Conservation (phyloP, 192 early-diverging fungal genomes). For the Lunasporangiospora selenospora region DNA sequence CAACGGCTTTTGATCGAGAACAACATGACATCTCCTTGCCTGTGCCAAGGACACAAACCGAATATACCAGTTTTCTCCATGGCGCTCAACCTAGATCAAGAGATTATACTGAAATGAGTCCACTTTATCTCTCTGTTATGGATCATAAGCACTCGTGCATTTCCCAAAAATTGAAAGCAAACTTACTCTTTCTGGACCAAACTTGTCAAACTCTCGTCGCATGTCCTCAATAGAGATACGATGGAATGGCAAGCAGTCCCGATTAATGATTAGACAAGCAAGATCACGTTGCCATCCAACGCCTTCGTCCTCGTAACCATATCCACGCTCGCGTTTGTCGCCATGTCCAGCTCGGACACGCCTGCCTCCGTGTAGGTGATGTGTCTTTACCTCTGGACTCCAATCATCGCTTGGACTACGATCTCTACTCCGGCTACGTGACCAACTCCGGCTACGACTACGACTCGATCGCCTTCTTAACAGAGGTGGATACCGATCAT, state of each 20-base stretch:
- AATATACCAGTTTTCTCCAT: conserved; percentile 61
- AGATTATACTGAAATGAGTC: no score
- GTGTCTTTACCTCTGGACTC: conserved; percentile 12
- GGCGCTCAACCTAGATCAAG: conserved; percentile 58
- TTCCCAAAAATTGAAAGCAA: background rate
- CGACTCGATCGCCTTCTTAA: conserved; percentile 32
- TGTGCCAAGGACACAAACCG: conserved; percentile 53
- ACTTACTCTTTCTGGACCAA: conserved; percentile 53
- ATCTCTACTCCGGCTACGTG: conserved; percentile 41
- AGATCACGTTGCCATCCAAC: conserved; percentile 36
- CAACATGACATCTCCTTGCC: conserved; percentile 50
- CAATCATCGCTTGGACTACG: conserved; percentile 30
- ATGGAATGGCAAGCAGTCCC: conserved; percentile 55
- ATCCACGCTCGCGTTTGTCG: conserved; percentile 5
- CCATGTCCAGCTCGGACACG: conserved; percentile 7
- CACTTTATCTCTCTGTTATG: no score
- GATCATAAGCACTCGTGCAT: no score
- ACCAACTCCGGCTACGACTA: conserved; percentile 43
- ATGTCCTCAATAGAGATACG: conserved; percentile 55
- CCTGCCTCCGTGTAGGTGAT: background rate
- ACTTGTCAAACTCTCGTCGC: conserved; percentile 54
- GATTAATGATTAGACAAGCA: conserved; percentile 54
- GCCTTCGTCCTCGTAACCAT: conserved; percentile 12
- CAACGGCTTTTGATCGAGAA: conserved; percentile 41
- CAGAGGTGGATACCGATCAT: conserved; percentile 32